phyloP scores from a whole-genome alignment of 1,284 basidiomycete species.

The Naganishia sp. region DNA sequence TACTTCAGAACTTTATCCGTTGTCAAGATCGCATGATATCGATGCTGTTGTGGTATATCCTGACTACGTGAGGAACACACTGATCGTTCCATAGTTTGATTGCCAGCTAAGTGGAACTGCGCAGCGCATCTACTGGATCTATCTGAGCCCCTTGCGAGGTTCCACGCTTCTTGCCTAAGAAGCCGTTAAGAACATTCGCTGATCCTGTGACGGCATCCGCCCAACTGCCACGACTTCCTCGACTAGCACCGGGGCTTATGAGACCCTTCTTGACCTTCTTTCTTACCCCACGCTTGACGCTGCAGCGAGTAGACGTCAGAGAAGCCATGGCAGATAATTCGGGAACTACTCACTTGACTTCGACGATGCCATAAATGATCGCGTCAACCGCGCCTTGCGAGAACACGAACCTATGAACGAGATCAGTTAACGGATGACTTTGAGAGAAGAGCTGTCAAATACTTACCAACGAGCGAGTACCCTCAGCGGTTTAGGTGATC shows the following conservation, averaged over 20 bases:
- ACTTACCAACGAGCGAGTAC: constrained; percentile 51
- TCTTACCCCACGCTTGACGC: constrained; percentile 48
- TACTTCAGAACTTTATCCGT: background rate
- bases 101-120: background rate
- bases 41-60: too few relatives aligned
- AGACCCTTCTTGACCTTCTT: constrained; percentile 42
- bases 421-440: background rate
- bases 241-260: constrained; percentile 25
- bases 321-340: background rate
- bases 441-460: background rate
- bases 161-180: constrained; percentile 16
- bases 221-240: constrained; percentile 16
- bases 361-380: constrained; percentile 54
- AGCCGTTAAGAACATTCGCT: constrained; percentile 17
- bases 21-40: too few relatives aligned
- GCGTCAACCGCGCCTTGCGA: constrained; percentile 53
- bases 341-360: constrained; percentile 49
- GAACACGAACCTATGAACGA: constrained; percentile 45
- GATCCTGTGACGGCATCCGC: constrained; percentile 14
- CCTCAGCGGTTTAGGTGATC: constrained; percentile 43
- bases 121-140: constrained; percentile 13
- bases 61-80: too few relatives aligned
- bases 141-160: constrained; percentile 9
- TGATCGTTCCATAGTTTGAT: too few relatives aligned
- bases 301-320: constrained; percentile 4